phyloP scores from a whole-genome alignment of 2,329 filamentous ascomycete species.

The Blastomyces gilchristii region DNA sequence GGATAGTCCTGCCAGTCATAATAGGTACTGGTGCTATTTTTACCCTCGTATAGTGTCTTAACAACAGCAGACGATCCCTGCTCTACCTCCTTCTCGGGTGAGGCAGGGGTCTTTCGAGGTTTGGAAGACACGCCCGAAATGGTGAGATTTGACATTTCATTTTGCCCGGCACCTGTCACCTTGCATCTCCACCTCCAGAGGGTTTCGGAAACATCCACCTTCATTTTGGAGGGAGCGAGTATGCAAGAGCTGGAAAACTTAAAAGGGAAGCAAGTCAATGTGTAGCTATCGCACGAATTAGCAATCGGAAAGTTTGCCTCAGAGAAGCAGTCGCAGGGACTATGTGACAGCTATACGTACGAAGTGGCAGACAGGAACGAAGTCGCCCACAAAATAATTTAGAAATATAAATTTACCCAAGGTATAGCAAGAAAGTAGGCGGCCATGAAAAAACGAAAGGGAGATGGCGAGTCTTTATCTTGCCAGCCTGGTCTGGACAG shows the following conservation, averaged over 20 bases:
- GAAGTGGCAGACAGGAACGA: background rate
- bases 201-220: constrained; percentile 4
- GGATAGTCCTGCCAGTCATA: constrained; percentile 4
- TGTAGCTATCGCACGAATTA: background rate
- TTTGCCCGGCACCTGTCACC: background rate
- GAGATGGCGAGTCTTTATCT: background rate
- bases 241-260: background rate
- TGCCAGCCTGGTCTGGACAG: too few species aligned
- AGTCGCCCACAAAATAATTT: background rate
- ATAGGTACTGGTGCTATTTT: background rate
- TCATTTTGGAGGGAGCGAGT: background rate
- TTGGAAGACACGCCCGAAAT: background rate
- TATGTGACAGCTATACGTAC: background rate
- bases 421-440: background rate
- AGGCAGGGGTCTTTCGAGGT: background rate
- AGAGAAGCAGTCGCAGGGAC: background rate
- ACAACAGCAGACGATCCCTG: background rate
- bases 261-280: background rate
- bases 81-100: background rate
- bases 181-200: constrained; percentile 6
- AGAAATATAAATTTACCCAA: background rate
- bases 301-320: background rate
- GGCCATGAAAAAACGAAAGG: background rate
- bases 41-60: background rate
- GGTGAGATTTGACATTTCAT: background rate